Evolutionary conservation across 306 rosid species (phyloP).

Genomic region (Glycine latifolia): DNA sequence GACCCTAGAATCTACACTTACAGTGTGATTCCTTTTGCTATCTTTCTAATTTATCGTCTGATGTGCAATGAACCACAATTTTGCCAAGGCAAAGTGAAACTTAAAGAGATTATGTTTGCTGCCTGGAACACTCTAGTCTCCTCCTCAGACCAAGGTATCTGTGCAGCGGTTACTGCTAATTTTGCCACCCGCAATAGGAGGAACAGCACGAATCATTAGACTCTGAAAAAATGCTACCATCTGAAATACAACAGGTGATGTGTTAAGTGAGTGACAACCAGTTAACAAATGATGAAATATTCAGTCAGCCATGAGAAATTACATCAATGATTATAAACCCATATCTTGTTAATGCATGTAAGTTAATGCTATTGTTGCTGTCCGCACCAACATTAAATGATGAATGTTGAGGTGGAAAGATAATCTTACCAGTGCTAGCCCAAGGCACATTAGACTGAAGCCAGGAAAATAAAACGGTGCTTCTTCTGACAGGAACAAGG

Average conservation of each 20-base stretch:
- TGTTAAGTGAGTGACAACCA: slow-evolving; percentile 22
- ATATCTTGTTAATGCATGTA: background rate
- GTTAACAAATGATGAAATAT: slow-evolving; percentile 10
- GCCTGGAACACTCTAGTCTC: slow-evolving; percentile 1
- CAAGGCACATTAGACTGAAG: slow-evolving; percentile 81
- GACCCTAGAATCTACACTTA: background rate
- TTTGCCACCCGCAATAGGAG: slow-evolving; percentile 52
- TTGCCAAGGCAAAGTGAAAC: slow-evolving; percentile 40
- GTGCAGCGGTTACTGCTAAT: slow-evolving; percentile 35
- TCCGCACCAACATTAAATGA: background rate
- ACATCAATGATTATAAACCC: background rate
- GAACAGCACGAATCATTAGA: slow-evolving; percentile 56
- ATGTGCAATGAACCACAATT: slow-evolving; percentile 19
- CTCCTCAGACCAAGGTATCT: slow-evolving; percentile 53
- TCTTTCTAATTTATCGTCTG: slow-evolving; percentile 13
- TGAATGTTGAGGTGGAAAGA: slow-evolving; percentile 4
- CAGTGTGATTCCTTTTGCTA: slow-evolving; percentile 11
- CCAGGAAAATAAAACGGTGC: slow-evolving; percentile 93
- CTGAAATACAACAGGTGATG: slow-evolving; percentile 59
- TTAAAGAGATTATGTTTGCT: background rate
- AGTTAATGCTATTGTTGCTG: background rate
- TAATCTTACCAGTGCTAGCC: slow-evolving; percentile 62
- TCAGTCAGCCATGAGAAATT: background rate
- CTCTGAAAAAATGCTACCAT: slow-evolving; percentile 72
- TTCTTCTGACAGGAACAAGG: slow-evolving; percentile 75